Evolutionary conservation across 2,329 filamentous ascomycete species (phyloP).

Genomic region (Phaeosphaeriaceae sp.): DNA sequence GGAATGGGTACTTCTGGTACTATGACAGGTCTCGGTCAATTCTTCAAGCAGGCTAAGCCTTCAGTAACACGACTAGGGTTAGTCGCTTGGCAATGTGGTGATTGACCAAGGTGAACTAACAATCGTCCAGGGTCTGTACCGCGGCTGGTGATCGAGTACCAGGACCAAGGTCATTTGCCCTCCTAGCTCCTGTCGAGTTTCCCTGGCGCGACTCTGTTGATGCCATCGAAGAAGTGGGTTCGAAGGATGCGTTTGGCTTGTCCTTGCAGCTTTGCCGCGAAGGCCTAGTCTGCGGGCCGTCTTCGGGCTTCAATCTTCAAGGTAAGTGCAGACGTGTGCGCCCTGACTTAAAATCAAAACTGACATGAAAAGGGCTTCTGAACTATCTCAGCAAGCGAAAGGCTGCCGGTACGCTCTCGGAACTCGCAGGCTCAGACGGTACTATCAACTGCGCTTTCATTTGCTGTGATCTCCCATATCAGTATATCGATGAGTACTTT

Average conservation of each 20-base stretch:
- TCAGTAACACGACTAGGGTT: constrained; percentile 28
- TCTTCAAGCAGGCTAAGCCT: constrained; percentile 29
- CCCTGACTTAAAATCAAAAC: not conserved
- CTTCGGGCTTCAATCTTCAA: constrained; percentile 65
- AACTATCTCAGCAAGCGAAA: constrained; percentile 23
- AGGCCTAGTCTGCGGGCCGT: constrained; percentile 67
- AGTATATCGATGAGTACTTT: constrained; percentile 69
- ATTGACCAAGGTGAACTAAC: not conserved
- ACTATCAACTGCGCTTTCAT: constrained; percentile 54
- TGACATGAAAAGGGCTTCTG: constrained; percentile 20
- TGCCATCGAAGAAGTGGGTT: constrained; percentile 64
- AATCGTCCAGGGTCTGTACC: constrained; percentile 61
- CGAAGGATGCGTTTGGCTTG: constrained; percentile 60
- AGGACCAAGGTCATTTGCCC: constrained; percentile 63
- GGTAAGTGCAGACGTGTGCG: constrained; percentile 46
- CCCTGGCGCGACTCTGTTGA: constrained; percentile 67
- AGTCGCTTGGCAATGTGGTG: not conserved
- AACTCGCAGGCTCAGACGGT: constrained; percentile 15
- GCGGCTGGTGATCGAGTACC: constrained; percentile 65
- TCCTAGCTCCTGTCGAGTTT: constrained; percentile 62
- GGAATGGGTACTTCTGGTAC: constrained; percentile 65
- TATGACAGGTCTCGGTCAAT: constrained; percentile 30
- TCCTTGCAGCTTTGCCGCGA: constrained; percentile 65
- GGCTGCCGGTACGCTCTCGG: constrained; percentile 14
- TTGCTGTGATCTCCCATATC: constrained; percentile 70